Percentiles rank a stretch among this genome's conserved stretches.
Evolutionary conservation across 139 green algal species (phyloP).

Genomic region (Chlorella vulgaris): DNA sequence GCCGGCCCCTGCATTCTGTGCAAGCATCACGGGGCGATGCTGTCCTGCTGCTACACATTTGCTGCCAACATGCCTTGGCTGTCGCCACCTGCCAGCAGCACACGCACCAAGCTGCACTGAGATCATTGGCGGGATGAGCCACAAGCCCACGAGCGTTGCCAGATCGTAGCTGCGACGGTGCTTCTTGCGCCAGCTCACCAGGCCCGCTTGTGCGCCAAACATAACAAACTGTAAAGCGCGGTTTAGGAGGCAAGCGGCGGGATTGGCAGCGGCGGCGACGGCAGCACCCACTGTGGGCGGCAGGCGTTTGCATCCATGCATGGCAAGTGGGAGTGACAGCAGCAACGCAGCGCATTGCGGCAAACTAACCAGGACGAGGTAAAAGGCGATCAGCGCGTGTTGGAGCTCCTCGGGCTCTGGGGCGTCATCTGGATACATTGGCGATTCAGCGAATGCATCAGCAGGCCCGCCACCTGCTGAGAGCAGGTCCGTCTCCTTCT

Average conservation of each 20-base stretch:
- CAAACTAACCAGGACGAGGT: conserved; percentile 34
- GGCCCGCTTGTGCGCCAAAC: conserved; percentile 62
- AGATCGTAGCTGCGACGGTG: conserved; percentile 84
- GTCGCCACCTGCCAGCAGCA: no score
- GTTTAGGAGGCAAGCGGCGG: background rate
- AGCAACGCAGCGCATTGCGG: no score
- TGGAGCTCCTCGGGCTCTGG: conserved; percentile 42
- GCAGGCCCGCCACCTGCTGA: no score
- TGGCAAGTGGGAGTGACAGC: background rate
- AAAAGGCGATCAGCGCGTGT: conserved; percentile 44
- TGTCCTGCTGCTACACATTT: no score
- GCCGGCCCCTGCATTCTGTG: no score
- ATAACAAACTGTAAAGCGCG: conserved; percentile 42
- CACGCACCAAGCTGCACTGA: conserved; percentile 56
- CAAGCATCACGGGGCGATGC: no score
- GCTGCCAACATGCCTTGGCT: no score
- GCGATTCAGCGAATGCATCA: no score
- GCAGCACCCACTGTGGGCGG: background rate
- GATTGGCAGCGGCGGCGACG: background rate
- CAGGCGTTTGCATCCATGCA: background rate
- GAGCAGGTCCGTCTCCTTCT: no score
- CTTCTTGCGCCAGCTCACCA: conserved; percentile 79
- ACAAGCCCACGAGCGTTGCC: conserved; percentile 83
- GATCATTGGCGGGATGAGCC: conserved; percentile 82
- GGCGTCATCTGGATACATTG: no score